A percentile compares a stretch with the other conserved stretches of the same genome.
phyloP scores from a whole-genome alignment of 176 grass and related monocot species.

The Elaeis guineensis region DNA sequence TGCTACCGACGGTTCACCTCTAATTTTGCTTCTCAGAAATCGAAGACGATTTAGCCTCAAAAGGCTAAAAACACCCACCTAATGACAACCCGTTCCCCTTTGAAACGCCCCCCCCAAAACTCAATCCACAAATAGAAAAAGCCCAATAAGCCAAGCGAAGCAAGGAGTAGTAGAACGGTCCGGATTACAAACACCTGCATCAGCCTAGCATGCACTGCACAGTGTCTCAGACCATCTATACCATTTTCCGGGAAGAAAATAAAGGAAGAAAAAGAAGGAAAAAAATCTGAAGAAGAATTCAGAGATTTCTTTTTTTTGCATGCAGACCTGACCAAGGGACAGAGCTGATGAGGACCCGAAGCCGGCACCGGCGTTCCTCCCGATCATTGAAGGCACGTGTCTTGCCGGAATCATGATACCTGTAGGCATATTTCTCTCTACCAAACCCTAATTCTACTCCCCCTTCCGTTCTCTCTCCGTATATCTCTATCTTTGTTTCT shows the following conservation, averaged over 20 bases:
- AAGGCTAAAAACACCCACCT: not conserved
- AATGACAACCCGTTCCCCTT: not conserved
- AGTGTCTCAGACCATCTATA: no score
- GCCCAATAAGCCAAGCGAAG: no score
- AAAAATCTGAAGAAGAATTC: not conserved
- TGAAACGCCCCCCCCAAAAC: constrained; percentile 14
- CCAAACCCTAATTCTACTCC: constrained; percentile 44
- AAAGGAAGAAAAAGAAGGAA: not conserved
- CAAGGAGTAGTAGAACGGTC: no score
- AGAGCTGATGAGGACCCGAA: constrained; percentile 83
- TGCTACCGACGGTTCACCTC: not conserved
- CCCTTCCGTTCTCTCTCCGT: not conserved
- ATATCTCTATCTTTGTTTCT: no score
- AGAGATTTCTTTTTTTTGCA: not conserved
- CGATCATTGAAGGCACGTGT: constrained; percentile 80
- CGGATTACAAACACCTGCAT: no score
- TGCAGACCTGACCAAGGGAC: constrained; percentile 74
- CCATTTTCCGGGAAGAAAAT: not conserved
- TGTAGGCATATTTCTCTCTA: constrained; percentile 38
- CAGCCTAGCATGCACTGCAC: no score
- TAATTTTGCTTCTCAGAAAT: not conserved
- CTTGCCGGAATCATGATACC: constrained; percentile 90
- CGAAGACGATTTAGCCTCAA: not conserved
- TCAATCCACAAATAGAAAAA: not conserved
- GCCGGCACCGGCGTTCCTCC: constrained; percentile 34